phyloP scores from a whole-genome alignment of 1,284 basidiomycete genomes.

The Lignosus rhinocerotis region DNA sequence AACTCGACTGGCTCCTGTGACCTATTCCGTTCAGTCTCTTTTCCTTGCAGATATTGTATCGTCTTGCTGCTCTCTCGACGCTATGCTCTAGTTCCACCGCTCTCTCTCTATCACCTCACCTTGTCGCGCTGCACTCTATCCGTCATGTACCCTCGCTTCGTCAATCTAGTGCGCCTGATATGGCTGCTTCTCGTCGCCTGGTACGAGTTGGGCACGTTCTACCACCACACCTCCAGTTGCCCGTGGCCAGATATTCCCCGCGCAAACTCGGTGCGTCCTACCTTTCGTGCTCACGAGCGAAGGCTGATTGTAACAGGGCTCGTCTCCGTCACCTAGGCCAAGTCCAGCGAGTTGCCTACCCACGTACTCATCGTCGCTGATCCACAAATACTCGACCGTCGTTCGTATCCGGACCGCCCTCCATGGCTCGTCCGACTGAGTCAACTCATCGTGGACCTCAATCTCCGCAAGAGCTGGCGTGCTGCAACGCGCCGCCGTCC shows the following conservation, averaged over 20 bases:
- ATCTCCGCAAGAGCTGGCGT: conserved; percentile 83
- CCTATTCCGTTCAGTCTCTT: not conserved
- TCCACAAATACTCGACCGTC: conserved; percentile 76
- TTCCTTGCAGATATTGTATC: not conserved
- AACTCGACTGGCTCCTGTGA: not conserved
- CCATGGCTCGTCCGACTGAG: conserved; percentile 51
- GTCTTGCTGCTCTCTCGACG: not conserved
- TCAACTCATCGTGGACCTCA: conserved; percentile 66
- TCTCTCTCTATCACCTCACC: not conserved
- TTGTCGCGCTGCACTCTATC: not conserved
- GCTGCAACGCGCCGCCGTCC: conserved; percentile 63
- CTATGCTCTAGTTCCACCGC: not conserved
- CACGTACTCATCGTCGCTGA: conserved; percentile 82
- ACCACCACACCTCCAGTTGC: conserved; percentile 49
- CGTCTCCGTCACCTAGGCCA: conserved; percentile 8
- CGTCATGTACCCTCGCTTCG: conserved; percentile 16
- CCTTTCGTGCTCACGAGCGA: not conserved
- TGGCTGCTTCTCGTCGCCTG: conserved; percentile 64
- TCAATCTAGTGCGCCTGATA: conserved; percentile 42
- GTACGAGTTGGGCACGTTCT: conserved; percentile 72
- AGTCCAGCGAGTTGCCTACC: conserved; percentile 35
- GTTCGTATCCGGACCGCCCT: conserved; percentile 56
- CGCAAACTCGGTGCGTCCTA: conserved; percentile 23
- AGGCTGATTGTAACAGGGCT: conserved; percentile 8
- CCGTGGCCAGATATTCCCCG: conserved; percentile 55